phyloP scores from a whole-genome alignment of 495 filamentous ascomycete species.

The Lichina pygmaea region DNA sequence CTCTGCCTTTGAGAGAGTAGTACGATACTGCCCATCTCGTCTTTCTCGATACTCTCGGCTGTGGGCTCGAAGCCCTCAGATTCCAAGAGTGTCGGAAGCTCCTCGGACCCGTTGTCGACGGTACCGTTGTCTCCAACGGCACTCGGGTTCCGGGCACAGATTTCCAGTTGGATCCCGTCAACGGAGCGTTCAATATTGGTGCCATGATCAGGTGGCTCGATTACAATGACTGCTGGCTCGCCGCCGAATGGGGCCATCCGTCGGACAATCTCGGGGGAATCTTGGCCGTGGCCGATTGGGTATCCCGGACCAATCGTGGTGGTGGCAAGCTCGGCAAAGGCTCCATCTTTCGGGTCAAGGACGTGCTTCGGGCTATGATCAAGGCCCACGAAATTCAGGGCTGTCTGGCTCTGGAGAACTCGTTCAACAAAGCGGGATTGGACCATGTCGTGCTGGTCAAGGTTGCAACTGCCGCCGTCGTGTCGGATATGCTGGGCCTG shows the following conservation, averaged over 20 bases:
- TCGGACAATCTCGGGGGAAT: constrained; percentile 94
- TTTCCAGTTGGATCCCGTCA: constrained; percentile 84
- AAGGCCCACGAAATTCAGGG: constrained; percentile 99
- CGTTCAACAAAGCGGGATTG: constrained; percentile 90
- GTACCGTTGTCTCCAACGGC: constrained; percentile 80
- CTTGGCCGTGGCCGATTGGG: constrained; percentile 88
- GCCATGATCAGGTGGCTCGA: constrained; percentile 97
- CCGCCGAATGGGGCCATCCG: constrained; percentile 95
- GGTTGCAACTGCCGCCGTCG: constrained; percentile 83
- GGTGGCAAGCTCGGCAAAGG: constrained; percentile 68
- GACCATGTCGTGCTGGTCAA: constrained; percentile 97
- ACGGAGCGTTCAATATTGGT: constrained; percentile 95
- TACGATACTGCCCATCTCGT: constrained; percentile 14
- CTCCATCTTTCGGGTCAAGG: constrained; percentile 60
- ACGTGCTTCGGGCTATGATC: constrained; percentile 95
- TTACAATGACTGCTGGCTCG: constrained; percentile 99
- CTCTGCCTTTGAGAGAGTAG: neutral
- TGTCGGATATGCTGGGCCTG: constrained; percentile 79
- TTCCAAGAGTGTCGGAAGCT: constrained; percentile 93
- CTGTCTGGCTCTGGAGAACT: constrained; percentile 87
- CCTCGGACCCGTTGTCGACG: constrained; percentile 76
- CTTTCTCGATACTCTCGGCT: constrained; percentile 78
- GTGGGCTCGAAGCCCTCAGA: constrained; percentile 78
- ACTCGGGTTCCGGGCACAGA: constrained; percentile 76
- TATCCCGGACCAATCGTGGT: constrained; percentile 80